Evolutionary conservation across 1,284 basidiomycete species (phyloP), one percentile per base, ranked within the genome.

Genomic region (Coniophora puteana): DNA sequence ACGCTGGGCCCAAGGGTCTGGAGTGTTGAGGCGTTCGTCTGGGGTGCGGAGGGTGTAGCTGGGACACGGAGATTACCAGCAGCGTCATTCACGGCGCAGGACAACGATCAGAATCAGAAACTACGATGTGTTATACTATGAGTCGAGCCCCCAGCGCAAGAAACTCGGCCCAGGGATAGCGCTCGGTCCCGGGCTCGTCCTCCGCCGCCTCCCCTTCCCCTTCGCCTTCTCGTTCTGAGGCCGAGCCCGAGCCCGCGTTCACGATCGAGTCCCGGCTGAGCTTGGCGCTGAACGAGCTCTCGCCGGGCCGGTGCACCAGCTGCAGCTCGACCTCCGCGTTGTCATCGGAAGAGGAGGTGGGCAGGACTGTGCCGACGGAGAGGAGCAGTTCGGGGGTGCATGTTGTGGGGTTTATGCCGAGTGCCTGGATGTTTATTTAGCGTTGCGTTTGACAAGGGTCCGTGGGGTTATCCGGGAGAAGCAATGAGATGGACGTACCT

Each of bases 301-400:
- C 36, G 24, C 14, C 37, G 4, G 40, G 39, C 4, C 29, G 47
- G 3, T 47, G 49, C 25, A 60, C 7, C 2, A 43, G 33, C 4
- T 34, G 49, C n/a, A 62, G 31, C 0, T 37, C 29, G 2, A 62
- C 13, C 5, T 35, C n/a, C 5, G 26, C 21, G 14, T 10, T 22
- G n/a, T 41, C 44, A 11, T 23, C 11, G 5, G 26, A 23, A 4
- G 46, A 39, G 22, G 44, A 45, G 25, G 40, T 27, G 20, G n/a
- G 25, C 14, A 10, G 29, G 0, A 61, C 48, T 0, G 33, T 30
- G 5, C 17, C 54, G 1, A 58, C 20, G 1, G 44, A 49, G 4
- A 57, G 22, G n/a, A 60, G 24, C 3, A 46, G 28, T 8, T 55
- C 58, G 0, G 58, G 61, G 16, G 61, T 63, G 27, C 31, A 47